Base-by-base conservation (phyloP, 768 basidiomycete genomes). In the Fomitopsis pulvina region DNA sequence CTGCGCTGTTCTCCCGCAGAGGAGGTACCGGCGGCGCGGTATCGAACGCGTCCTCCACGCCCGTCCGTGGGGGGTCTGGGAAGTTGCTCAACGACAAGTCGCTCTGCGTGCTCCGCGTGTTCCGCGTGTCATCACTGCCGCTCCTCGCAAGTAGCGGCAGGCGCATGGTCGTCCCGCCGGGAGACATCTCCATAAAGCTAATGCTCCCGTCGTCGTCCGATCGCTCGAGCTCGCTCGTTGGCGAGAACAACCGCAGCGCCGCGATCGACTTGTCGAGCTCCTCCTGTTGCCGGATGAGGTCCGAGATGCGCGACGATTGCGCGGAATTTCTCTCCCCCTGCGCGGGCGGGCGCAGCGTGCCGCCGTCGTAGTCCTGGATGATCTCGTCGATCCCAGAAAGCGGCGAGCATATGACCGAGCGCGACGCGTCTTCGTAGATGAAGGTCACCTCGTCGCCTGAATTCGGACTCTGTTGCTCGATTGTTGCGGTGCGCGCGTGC, bases 11-110 rank as follows among this genome's bases (percentile, higher is more conserved):
- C 34, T 11, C 18, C 42, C 24, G 20, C 27, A 48, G 47, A 2
- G 52, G 26, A 12, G 12, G 29, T 39, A 26, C 34, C 5, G 34
- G 40, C 4, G 48, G 39, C 12, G n/a, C 48, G 16, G 45, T 18
- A 3, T 54, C 30, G 24, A 34, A 38, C 20, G 22, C 46, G 45
- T 24, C 28, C 41, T 53, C 58, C 37, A 51, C 49, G 34, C 56
- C 53, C 25, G 53, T 48, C 62, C 51, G 51, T 16, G 87, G 85
- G 28, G 85, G 87, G 29, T 73, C 66, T 3, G 85, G 86, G 66
- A 88, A 88, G 39, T 72, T 70, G 55, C 84, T 86, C 45, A 89
- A 66, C 2, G 87, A 86, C 52, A 87, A 78, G n/a, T 84, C 82
- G 61, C 65, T 70, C 50, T 41, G 55, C 41, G 50, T 27, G 51